Conservation (phyloP, 2,329 filamentous ascomycete genomes). For the Hypoxylon sp. region DNA sequence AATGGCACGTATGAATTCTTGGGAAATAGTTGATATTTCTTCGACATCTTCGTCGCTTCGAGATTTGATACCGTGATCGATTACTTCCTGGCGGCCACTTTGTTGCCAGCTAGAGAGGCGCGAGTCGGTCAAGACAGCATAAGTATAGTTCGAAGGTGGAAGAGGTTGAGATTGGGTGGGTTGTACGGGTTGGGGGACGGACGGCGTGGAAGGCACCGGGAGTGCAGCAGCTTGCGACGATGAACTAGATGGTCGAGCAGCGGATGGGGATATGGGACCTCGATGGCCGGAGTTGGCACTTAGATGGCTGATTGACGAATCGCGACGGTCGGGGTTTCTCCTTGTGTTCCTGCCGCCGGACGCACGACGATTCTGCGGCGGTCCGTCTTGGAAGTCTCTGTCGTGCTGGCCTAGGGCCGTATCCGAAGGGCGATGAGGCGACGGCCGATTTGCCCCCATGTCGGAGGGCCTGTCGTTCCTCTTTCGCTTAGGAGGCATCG, state of each 20-base stretch:
- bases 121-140: constrained; percentile 79
- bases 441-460: constrained; percentile 62
- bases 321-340: constrained; percentile 62
- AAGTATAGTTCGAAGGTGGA: constrained; percentile 69
- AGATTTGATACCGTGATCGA: constrained; percentile 73
- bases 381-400: constrained; percentile 60
- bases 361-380: constrained; percentile 53
- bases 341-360: constrained; percentile 61
- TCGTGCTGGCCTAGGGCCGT: constrained; percentile 69
- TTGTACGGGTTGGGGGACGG: constrained; percentile 38
- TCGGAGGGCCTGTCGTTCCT: constrained; percentile 65
- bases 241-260: constrained; percentile 53
- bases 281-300: constrained; percentile 46
- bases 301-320: constrained; percentile 58
- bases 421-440: constrained; percentile 72
- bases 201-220: constrained; percentile 45
- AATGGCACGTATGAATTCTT: constrained; percentile 84
- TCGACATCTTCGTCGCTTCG: constrained; percentile 75
- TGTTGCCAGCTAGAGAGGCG: constrained; percentile 75
- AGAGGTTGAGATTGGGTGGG: constrained; percentile 49
- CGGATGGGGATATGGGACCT: constrained; percentile 50
- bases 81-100: constrained; percentile 73
- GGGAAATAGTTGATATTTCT: constrained; percentile 78
- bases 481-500: constrained; percentile 72
- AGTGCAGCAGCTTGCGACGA: constrained; percentile 52